Evolutionary conservation across 2,329 filamentous ascomycete genomes (phyloP), one percentile per base, ranked within the genome.

Genomic region (Trichoderma breve): DNA sequence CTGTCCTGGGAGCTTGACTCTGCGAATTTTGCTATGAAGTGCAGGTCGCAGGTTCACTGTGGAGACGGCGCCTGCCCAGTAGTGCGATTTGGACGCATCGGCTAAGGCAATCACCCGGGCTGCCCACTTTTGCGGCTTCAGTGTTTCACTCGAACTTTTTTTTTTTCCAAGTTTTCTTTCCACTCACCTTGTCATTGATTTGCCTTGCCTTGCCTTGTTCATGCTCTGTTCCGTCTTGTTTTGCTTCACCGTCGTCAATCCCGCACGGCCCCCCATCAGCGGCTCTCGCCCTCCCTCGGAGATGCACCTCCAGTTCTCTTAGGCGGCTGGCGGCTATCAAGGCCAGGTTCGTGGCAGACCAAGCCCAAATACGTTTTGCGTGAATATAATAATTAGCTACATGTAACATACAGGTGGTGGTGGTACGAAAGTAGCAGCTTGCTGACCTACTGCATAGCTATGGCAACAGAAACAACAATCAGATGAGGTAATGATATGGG

Each of bases 21-120:
- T 43, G 36, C 60, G 55, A 62, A 70, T 58, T 70, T 70, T 70
- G 67, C 67, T 34, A 34, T 26, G 28, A 62, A 53, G 43, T 60
- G 66, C 66, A 68, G 39, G 53, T 62, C 51, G 67, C 67, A 70
- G 67, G 39, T 69, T 51, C 39, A 43, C 21, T 32, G 67, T 70
- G 66, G 53, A 51, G 30, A 34, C 14, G 15, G 30, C 26, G 51
- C 51, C 67, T 61, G 67, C 30, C 55, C 47, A 24, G 39, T 34
- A 26, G 55, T 61, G 66, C 57, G 66, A 53, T 61, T 61, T 15
- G 39, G 8, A 61, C 26, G 26, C 55, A 34, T 61, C 39, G 55
- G 55, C 67, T 36, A 62, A 53, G 67, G 57, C 57, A 70, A 36
- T 36, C 36, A 53, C 47, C 63, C 63, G 63, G 34, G 4, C 55